Base-by-base conservation (phyloP, 441 rosid species). In the Geranium incanum region DNA sequence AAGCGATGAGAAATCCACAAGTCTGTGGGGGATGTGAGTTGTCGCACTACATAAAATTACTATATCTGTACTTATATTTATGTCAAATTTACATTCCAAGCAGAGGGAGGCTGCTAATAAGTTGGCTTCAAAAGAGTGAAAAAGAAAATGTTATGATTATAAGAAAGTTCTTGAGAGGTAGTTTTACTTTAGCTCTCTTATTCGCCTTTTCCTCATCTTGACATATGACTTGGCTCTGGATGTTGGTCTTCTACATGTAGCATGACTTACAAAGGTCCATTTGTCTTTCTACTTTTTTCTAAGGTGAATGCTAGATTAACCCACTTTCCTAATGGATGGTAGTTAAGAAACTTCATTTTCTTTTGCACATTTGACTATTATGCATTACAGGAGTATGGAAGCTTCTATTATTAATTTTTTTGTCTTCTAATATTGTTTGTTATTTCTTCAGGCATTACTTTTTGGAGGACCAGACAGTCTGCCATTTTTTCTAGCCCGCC, bases 381-480 rank as follows among this genome's bases (percentile, higher is more conserved):
- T 60, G 66, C 5, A 60, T 9, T 60, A 13, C 36, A 60, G 64
- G 33, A 1, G 33, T 19, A 19, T 28, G 64, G 64, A 18, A 59
- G 11, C 33, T 59, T 23, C 12, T 50, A 36, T 71, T 6, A 23
- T 68, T 33, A 23, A n/a, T 6, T 68, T 50, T 48, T 23, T 21
- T 70, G 33, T 37, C 59, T 13, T 59, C 3, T 63, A 11, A 19
- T 68, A 63, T 18, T 37, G 3, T 12, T 72, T 65, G 11, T 68
- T 66, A 57, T 76, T 74, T 75, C 38, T 65, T 79, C 36, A 94
- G 99, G 96, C 97, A 71, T 36, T 92, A 81, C 86, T 92, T 72
- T 92, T 92, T 81, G 99, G 99, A 72, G 95, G 99, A 79, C 82
- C 75, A 48, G 83, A 84, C 75, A 87, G 89, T 70, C 84, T 95